Evolutionary conservation across 2,329 filamentous ascomycete genomes (phyloP).

Genomic region (Pseudogymnoascus sp.): DNA sequence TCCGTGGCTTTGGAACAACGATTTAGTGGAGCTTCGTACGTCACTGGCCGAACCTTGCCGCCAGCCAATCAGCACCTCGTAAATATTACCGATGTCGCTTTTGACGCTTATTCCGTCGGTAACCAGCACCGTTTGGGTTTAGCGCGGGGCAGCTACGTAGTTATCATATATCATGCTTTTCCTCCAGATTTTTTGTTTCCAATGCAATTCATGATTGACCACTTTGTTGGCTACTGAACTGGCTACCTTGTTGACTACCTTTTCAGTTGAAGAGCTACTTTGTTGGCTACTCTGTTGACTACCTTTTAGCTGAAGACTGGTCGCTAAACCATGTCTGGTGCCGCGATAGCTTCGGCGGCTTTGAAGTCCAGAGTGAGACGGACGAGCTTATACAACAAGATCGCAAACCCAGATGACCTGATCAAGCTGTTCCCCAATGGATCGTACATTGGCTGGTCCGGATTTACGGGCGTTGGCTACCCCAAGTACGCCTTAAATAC

Average conservation of each 20-base stretch:
- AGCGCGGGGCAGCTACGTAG: background rate
- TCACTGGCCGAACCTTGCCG: background rate
- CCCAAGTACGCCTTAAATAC: no score
- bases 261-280: background rate
- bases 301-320: background rate
- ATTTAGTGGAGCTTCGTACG: background rate
- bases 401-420: constrained; percentile 70
- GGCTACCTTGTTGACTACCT: background rate
- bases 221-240: background rate
- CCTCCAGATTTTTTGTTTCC: background rate
- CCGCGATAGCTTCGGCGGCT: constrained; percentile 33
- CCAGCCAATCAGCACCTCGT: background rate
- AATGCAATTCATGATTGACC: background rate
- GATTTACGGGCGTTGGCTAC: constrained; percentile 62
- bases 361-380: constrained; percentile 68
- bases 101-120: constrained; percentile 6
- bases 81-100: constrained; percentile 4
- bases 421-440: constrained; percentile 75
- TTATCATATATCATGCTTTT: constrained; percentile 4
- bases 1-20: background rate
- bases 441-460: constrained; percentile 83
- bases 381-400: constrained; percentile 70
- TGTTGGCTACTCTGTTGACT: no score
- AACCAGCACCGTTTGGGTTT: background rate
- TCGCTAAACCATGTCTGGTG: background rate